Conservation (phyloP, 2,329 filamentous ascomycete species). For the Plectosphaerella sp. region DNA sequence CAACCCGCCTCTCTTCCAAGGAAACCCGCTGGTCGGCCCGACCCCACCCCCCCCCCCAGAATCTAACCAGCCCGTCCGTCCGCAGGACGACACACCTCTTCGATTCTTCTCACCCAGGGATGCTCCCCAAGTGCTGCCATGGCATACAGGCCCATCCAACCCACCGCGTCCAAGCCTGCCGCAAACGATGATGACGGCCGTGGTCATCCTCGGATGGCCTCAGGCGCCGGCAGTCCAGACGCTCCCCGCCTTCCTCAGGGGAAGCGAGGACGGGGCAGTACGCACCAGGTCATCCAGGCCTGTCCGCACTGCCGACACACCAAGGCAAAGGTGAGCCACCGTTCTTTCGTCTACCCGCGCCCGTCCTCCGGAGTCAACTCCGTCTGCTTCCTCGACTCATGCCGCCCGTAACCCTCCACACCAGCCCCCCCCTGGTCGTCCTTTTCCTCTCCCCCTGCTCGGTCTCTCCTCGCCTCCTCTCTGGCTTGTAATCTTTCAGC, state of each 20-base stretch:
- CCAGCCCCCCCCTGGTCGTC: too few relatives aligned
- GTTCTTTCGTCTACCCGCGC: not conserved
- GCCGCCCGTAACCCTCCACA: too few relatives aligned
- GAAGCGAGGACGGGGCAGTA: not conserved
- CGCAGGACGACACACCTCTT: too few relatives aligned
- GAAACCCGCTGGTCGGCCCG: too few relatives aligned
- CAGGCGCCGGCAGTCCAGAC: not conserved
- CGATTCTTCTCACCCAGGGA: too few relatives aligned
- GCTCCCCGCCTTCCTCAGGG: not conserved
- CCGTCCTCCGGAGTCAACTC: not conserved
- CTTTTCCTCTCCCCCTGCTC: not conserved
- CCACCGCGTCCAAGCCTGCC: not conserved
- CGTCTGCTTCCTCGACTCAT: too few relatives aligned
- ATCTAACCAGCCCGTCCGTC: too few relatives aligned
- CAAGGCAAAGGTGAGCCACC: not conserved
- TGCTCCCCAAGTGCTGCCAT: too few relatives aligned
- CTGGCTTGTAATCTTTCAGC: not conserved
- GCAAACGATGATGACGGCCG: not conserved
- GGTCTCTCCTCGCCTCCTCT: not conserved
- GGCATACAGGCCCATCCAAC: not conserved
- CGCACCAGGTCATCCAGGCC: not conserved
- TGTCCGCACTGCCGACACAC: not conserved
- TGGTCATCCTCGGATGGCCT: not conserved
- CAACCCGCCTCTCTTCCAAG: too few relatives aligned
- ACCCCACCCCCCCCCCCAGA: too few relatives aligned